Conservation (phyloP, 306 rosid genomes). For the Luffa acutangula region DNA sequence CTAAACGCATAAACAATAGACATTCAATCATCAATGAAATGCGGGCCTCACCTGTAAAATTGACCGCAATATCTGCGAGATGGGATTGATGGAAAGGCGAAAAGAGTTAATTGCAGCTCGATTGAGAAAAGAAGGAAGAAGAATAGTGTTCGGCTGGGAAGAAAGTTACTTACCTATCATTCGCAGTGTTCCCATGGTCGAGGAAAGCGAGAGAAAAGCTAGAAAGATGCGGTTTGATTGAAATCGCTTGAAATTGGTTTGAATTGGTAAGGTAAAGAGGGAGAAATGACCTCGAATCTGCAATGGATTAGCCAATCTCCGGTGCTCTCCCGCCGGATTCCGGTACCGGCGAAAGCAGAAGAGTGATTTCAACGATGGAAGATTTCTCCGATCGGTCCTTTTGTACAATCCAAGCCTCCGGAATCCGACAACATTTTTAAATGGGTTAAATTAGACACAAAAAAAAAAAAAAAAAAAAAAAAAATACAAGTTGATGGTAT, state of each 20-base stretch:
- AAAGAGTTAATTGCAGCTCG: slow-evolving; percentile 18
- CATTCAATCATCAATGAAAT: slow-evolving; percentile 35
- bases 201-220: not conserved
- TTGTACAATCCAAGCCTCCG: not conserved
- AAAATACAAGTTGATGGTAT: too few species aligned
- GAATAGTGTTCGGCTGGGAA: not conserved
- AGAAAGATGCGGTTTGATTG: not conserved
- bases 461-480: too few species aligned
- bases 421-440: not conserved
- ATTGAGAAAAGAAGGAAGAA: not conserved
- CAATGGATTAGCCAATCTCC: not conserved
- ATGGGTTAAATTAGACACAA: too few species aligned
- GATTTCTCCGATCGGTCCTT: not conserved
- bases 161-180: slow-evolving; percentile 50
- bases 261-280: not conserved
- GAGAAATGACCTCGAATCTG: not conserved
- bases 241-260: not conserved
- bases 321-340: not conserved
- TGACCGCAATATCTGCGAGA: slow-evolving; percentile 69
- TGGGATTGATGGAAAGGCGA: not conserved
- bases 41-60: slow-evolving; percentile 72
- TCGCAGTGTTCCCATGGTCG: slow-evolving; percentile 47
- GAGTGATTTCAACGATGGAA: not conserved
- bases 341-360: not conserved
- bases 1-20: not conserved